A percentile compares a stretch with the other conserved stretches of the same genome.
Evolutionary conservation across 2,329 filamentous ascomycete genomes (phyloP).

Genomic region (Cladophialophora psammophila): DNA sequence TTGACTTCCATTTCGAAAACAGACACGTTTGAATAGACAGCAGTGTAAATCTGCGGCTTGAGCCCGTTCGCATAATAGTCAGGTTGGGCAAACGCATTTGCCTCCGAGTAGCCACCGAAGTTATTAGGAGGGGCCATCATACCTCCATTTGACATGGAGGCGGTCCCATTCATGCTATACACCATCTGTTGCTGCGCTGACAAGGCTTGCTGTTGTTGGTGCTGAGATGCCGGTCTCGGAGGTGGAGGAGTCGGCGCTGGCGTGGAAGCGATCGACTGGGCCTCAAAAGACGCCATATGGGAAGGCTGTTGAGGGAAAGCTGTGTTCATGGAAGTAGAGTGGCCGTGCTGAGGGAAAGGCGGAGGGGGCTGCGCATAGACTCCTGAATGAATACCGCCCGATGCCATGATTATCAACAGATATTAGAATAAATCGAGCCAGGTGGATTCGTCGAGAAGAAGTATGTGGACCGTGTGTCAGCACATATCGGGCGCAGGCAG

Average conservation of each 20-base stretch:
- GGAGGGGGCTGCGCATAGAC: conserved; percentile 40
- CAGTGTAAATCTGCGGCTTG: conserved; percentile 61
- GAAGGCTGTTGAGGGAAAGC: conserved; percentile 50
- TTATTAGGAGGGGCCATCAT: conserved; percentile 45
- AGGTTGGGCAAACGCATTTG: conserved; percentile 49
- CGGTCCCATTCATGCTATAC: conserved; percentile 37
- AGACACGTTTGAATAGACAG: conserved; percentile 92
- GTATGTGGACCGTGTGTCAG: conserved; percentile 20
- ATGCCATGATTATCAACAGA: conserved; percentile 31
- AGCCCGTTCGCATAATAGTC: conserved; percentile 35
- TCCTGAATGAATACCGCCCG: conserved; percentile 32
- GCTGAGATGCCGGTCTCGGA: conserved; percentile 50
- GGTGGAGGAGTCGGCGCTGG: conserved; percentile 55
- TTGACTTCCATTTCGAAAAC: conserved; percentile 99
- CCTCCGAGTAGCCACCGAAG: conserved; percentile 51
- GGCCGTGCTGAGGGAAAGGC: conserved; percentile 40
- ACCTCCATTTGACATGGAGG: conserved; percentile 39
- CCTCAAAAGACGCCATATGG: conserved; percentile 51
- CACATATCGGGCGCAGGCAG: conserved; percentile 31
- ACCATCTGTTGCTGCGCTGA: conserved; percentile 47
- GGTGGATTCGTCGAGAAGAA: conserved; percentile 5
- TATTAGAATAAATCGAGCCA: no score
- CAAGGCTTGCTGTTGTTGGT: conserved; percentile 45
- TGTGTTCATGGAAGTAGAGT: conserved; percentile 41
- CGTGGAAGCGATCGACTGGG: conserved; percentile 55